Percentiles rank a stretch among this genome's conserved stretches.
Evolutionary conservation across 306 rosid species (phyloP).

Genomic region (Rosa chinensis): DNA sequence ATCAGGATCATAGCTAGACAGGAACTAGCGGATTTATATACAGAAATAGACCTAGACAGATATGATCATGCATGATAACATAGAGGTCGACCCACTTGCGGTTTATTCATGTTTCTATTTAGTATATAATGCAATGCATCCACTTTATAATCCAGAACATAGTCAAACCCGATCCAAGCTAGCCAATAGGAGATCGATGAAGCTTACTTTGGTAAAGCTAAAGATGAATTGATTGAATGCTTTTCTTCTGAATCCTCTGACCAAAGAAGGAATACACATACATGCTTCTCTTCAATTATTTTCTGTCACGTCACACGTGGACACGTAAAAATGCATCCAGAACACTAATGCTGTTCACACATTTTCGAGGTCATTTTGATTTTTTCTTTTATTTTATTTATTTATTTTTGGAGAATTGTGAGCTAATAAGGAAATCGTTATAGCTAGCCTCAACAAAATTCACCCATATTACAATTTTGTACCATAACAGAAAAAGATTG

Average conservation of each 20-base stretch:
- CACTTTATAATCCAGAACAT: constrained; percentile 9
- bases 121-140: neutral
- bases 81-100: neutral
- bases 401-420: too few species aligned
- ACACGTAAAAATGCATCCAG: neutral
- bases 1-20: neutral
- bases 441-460: too few species aligned
- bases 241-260: neutral
- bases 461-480: too few species aligned
- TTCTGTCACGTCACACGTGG: neutral
- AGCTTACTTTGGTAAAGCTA: neutral
- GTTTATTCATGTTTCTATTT: too few species aligned
- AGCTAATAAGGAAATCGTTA: too few species aligned
- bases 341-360: neutral
- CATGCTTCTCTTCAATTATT: neutral
- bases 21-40: neutral
- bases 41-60: too few species aligned
- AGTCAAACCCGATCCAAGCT: constrained; percentile 3
- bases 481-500: too few species aligned
- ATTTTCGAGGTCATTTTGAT: too few species aligned
- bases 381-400: too few species aligned
- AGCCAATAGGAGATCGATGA: neutral
- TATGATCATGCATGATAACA: neutral
- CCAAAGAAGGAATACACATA: constrained; percentile 2
- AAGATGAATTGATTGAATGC: constrained; percentile 10